Conservation (phyloP, 2,329 filamentous ascomycete species). For the Aureobasidium leucospermi region DNA sequence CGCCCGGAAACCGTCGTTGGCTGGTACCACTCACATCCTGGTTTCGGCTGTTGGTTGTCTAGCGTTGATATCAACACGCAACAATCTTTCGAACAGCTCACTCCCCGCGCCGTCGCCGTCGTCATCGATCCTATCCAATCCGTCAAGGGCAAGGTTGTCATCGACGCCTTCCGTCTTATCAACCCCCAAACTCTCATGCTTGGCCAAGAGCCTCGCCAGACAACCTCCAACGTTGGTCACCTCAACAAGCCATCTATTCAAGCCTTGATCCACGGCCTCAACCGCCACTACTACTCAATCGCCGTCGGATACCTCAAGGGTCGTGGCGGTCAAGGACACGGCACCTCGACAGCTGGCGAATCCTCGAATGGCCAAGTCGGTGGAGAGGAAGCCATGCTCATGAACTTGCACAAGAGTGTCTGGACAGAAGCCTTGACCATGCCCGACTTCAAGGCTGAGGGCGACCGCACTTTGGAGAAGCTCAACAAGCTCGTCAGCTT, state of each 20-base stretch:
- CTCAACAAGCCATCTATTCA: slow-evolving; percentile 99
- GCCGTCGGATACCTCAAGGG: slow-evolving; percentile 92
- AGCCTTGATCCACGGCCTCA: slow-evolving; percentile 93
- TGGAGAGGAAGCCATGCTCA: slow-evolving; percentile 98
- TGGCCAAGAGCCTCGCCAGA: slow-evolving; percentile 94
- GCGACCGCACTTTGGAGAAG: slow-evolving; percentile 75
- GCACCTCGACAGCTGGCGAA: slow-evolving; percentile 2
- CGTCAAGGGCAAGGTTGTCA: slow-evolving; percentile 98
- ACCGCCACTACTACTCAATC: slow-evolving; percentile 98
- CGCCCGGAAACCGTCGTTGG: slow-evolving; percentile 94
- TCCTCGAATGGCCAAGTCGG: slow-evolving; percentile 27
- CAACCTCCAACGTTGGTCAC: slow-evolving; percentile 94
- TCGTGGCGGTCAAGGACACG: slow-evolving; percentile 13
- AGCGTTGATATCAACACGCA: slow-evolving; percentile 99
- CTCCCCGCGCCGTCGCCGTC: slow-evolving; percentile 90
- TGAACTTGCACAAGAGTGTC: slow-evolving; percentile 99
- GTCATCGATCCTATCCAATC: slow-evolving; percentile 98
- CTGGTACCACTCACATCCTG: slow-evolving; percentile 99
- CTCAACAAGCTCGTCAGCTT: slow-evolving; percentile 81
- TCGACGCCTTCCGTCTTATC: slow-evolving; percentile 97
- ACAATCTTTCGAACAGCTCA: slow-evolving; percentile 99
- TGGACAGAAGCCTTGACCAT: slow-evolving; percentile 98
- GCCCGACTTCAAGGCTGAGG: slow-evolving; percentile 87
- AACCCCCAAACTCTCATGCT: slow-evolving; percentile 97
- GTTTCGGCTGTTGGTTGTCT: slow-evolving; percentile 98